Evolutionary conservation across 495 filamentous ascomycete species (phyloP), one percentile per base, ranked within the genome.

Genomic region (Neurospora terricola): DNA sequence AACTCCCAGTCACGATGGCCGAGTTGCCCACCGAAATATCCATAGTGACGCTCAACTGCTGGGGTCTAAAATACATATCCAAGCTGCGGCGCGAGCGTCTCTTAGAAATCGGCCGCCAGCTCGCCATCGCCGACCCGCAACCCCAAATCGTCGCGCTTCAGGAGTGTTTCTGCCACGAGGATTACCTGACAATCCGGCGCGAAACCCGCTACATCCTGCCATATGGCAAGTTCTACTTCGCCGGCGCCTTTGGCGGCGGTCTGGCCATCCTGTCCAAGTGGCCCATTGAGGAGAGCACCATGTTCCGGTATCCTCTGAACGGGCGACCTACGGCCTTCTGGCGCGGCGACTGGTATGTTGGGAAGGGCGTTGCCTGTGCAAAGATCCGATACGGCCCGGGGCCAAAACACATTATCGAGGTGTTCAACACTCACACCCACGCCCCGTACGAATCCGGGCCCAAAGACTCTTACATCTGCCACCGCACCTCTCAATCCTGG

Each of bases 401-500:
- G 0, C 78, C 79, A 23, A 86, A 89, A 74, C 91, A 94, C 76
- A 83, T 96, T n/a, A 81, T 89, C 27, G 95, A 98, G 78, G 94
- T 98, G 2, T 98, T 99, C 81, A 95, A 92, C 79, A 99, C 96
- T 34, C 94, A 96, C 86, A 87, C 97, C 5, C 96, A 98, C 79
- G 92, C 96, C 11, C 93, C 94, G 4, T 98, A 99, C 79, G 92
- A 96, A 78, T 83, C 85, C 59, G 77, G 59, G 89, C 89, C 83
- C 43, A 81, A 93, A 73, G 94, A 97, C 78, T 94, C 92, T 34
- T 98, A 98, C 79, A 78, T 93, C 30, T 94, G 92, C 80, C 96
- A 98, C 76, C 91, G 94, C 34, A 92, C 91, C 5, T 93, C 96
- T 0, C 96, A 99, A 81, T 91, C 96, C n/a, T 99, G 96, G 96